phyloP scores from a whole-genome alignment of 768 basidiomycete species.

The Paxillus involutus region DNA sequence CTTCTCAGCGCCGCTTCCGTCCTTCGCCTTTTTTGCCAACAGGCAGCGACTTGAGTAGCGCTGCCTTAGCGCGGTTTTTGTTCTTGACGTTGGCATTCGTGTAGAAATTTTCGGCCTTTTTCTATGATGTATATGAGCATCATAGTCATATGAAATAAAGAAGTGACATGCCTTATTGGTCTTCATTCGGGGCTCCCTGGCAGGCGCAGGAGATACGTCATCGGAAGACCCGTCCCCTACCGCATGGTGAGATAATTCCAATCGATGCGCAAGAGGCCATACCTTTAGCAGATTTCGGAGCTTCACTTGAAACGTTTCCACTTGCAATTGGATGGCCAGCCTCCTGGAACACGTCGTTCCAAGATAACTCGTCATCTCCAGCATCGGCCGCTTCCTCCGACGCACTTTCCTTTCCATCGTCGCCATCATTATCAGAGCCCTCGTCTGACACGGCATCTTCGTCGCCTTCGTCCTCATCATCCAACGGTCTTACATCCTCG shows the following conservation, averaged over 20 bases:
- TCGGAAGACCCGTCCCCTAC: slow-evolving; percentile 32
- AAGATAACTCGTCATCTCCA: slow-evolving; percentile 56
- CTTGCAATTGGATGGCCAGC: slow-evolving; percentile 27
- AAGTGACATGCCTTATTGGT: slow-evolving; percentile 75
- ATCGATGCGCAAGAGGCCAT: slow-evolving; percentile 11
- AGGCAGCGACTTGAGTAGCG: slow-evolving; percentile 56
- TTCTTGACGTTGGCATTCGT: slow-evolving; percentile 84
- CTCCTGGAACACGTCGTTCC: slow-evolving; percentile 86
- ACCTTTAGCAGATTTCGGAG: slow-evolving; percentile 16
- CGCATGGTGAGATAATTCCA: slow-evolving; percentile 7
- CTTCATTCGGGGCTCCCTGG: slow-evolving; percentile 74
- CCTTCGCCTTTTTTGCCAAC: slow-evolving; percentile 49
- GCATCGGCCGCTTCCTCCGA: slow-evolving; percentile 31
- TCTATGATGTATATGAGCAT: slow-evolving; percentile 43
- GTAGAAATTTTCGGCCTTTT: slow-evolving; percentile 90
- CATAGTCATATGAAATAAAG: background rate
- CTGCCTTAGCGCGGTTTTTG: slow-evolving; percentile 69
- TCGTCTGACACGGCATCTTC: slow-evolving; percentile 31
- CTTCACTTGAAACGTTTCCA: slow-evolving; percentile 12
- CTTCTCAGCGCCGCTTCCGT: slow-evolving; percentile 35
- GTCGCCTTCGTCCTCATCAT: slow-evolving; percentile 43
- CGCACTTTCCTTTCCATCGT: slow-evolving; percentile 37
- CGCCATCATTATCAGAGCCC: slow-evolving; percentile 43
- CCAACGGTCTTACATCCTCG: slow-evolving; percentile 76
- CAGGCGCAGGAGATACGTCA: slow-evolving; percentile 31